Percentiles rank a stretch among this genome's conserved stretches.
Evolutionary conservation across 352 stramenopile genomes (phyloP).

Genomic region (Phytopythium sindhum): DNA sequence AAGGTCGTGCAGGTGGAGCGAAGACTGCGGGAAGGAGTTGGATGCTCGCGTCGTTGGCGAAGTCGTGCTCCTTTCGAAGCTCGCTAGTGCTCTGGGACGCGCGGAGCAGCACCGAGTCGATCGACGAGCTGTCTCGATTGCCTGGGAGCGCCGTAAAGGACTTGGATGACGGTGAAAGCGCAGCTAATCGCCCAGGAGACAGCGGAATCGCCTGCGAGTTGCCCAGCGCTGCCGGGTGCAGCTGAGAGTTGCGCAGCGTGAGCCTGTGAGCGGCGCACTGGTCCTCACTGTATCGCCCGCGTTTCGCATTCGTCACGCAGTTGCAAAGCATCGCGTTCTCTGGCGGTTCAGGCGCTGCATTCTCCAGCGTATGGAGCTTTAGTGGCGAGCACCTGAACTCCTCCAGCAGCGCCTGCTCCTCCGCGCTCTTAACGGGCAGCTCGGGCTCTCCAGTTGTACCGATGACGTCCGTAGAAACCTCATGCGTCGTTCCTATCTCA

Average conservation of each 20-base stretch:
- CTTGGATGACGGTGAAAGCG: slow-evolving; percentile 6
- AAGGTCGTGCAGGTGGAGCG: neutral
- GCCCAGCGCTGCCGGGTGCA: slow-evolving; percentile 34
- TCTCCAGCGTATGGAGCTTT: neutral
- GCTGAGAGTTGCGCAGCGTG: slow-evolving; percentile 50
- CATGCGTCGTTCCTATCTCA: neutral
- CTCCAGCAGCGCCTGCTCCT: slow-evolving; percentile 1
- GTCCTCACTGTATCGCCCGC: slow-evolving; percentile 40
- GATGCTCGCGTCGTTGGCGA: slow-evolving; percentile 19
- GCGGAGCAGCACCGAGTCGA: slow-evolving; percentile 28
- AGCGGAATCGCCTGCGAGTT: slow-evolving; percentile 9
- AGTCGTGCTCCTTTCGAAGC: slow-evolving; percentile 26
- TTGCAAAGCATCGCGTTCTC: slow-evolving; percentile 24
- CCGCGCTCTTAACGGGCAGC: neutral
- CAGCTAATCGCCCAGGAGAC: neutral
- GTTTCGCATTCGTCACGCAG: slow-evolving; percentile 42
- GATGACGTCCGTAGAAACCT: neutral
- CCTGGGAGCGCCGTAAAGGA: slow-evolving; percentile 12
- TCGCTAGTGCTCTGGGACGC: slow-evolving; percentile 29
- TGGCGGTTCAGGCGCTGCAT: neutral
- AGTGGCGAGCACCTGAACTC: neutral
- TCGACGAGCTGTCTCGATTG: neutral
- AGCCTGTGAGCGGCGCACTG: slow-evolving; percentile 59
- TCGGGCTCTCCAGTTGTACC: neutral
- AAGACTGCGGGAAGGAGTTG: slow-evolving; percentile 16